Evolutionary conservation across 176 grass and related monocot species (phyloP), one percentile per base, ranked within the genome.

Genomic region (Carex littledalei): DNA sequence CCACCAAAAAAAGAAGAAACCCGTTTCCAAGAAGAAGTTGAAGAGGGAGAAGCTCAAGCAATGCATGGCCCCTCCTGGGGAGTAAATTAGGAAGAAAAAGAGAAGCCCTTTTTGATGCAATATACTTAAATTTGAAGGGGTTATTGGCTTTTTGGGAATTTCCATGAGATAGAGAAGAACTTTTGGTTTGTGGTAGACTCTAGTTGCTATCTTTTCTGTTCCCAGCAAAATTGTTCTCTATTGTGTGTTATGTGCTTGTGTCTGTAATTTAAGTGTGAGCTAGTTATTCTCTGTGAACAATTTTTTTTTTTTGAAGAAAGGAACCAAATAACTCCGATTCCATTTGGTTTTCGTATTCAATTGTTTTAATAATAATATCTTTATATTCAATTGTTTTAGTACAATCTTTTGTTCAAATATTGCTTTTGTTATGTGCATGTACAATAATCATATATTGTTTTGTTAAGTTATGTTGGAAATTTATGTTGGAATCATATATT

Each of bases 11-110:
- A 98, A 92, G 77, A 98, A 98, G 91, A 98, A 98, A 56, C 93
- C 91, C 1, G 83, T 98, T 57, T 98, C 95, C 9, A 98, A 98
- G 88, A 98, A 98, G 89, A 98, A 95, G 88, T 60, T 98, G 75
- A 98, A 95, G 88, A 98, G 64, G 86, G 95, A 98, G 87, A 93
- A 90, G 84, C 95, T 95, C 84, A 98, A 93, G 91, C 92, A 98
- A 85, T 93, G 95, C 0, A 89, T 98, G 39, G 92, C 92, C 5
- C 92, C 95, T 0, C 95, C 95, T 17, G 95, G 95, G 24, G 95
- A 96, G 87, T 96, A 79, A 93, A 58, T 79, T 55, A 53, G n/a
- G 52, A 0, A 57, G 22, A 57, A 31, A 57, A 31, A 55, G 20
- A 17, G 6, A 34, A 78, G 52, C 24, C 50, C 74, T 57, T 57